A percentile compares a stretch with the other conserved stretches of the same genome.
These are phyloP conservation scores for Saccharomycopsis sp. DNA, from an alignment of 805 yeast genomes.

Conservation along the genomic window DNA sequence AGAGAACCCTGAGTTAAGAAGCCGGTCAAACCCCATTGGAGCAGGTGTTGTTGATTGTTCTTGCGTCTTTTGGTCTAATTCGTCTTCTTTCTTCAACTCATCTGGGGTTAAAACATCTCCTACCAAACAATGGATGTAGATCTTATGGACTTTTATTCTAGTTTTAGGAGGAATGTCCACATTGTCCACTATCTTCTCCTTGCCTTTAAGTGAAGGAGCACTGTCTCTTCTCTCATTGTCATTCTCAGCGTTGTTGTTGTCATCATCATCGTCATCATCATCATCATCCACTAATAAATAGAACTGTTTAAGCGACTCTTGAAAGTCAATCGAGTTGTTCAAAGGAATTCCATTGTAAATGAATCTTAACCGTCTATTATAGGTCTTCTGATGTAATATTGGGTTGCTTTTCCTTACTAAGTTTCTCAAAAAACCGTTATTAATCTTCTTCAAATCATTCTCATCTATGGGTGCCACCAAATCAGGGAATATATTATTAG, in stretches of 20 bases:
- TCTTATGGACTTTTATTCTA: slow-evolving; percentile 22
- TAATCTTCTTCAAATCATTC: slow-evolving; percentile 28
- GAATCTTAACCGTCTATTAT: slow-evolving; percentile 50
- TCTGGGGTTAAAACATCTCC: slow-evolving; percentile 50
- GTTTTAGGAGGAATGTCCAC: slow-evolving; percentile 1
- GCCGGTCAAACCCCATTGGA: slow-evolving; percentile 77
- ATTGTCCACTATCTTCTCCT: slow-evolving; percentile 20
- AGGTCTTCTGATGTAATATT: slow-evolving; percentile 27
- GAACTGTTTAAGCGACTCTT: slow-evolving; percentile 38
- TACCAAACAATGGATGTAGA: slow-evolving; percentile 60
- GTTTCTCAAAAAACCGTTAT: slow-evolving; percentile 35
- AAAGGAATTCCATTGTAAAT: slow-evolving; percentile 66
- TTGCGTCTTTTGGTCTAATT: slow-evolving; percentile 44
- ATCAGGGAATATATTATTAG: slow-evolving; percentile 38
- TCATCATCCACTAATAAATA: slow-evolving; percentile 32
- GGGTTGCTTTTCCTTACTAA: slow-evolving; percentile 34
- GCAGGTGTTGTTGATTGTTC: slow-evolving; percentile 53
- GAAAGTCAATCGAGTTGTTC: slow-evolving; percentile 48
- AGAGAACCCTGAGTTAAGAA: slow-evolving; percentile 76
- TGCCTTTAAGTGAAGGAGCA: slow-evolving; percentile 10
- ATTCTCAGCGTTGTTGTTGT: slow-evolving; percentile 3
- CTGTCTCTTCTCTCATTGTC: slow-evolving; percentile 4
- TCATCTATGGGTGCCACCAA: slow-evolving; percentile 31
- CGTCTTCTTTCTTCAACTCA: slow-evolving; percentile 48
- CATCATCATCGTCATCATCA: slow-evolving; percentile 17